phyloP scores from a whole-genome alignment of 73 alveolate species.

The Paramecium pentaurelia region DNA sequence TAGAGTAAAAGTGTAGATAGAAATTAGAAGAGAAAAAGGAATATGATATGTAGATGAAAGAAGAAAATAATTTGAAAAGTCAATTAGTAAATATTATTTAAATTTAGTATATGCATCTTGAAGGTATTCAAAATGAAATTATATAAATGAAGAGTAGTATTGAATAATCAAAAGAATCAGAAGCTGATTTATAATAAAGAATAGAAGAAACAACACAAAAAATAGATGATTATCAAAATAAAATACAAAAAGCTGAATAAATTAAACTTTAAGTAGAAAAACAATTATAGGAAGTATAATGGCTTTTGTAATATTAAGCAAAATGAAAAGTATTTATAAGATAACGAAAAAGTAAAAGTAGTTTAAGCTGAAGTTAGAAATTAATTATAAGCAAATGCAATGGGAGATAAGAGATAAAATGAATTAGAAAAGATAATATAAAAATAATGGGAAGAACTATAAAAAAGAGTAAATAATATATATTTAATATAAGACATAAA shows the following conservation, averaged over 20 bases:
- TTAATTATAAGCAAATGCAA: not conserved
- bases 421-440: conserved; percentile 15
- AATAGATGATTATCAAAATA: conserved; percentile 13
- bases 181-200: conserved; percentile 9
- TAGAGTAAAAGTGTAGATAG: not conserved
- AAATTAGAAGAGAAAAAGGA: not conserved
- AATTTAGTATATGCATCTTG: not conserved
- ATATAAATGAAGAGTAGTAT: not conserved
- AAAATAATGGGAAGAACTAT: conserved; percentile 8
- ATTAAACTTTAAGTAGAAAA: not conserved
- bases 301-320: not conserved
- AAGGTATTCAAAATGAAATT: not conserved
- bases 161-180: not conserved
- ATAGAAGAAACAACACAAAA: not conserved
- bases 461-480: not conserved
- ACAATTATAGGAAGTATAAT: not conserved
- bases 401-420: not conserved
- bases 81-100: not conserved
- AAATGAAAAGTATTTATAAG: not conserved
- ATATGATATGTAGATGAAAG: not conserved
- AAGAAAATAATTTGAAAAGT: conserved; percentile 21
- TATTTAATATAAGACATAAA: not conserved
- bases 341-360: not conserved
- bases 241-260: conserved; percentile 2
- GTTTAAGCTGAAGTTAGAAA: not conserved